Base-by-base conservation (phyloP, 257 asterid species). In the Solanum infundibuliforme region DNA sequence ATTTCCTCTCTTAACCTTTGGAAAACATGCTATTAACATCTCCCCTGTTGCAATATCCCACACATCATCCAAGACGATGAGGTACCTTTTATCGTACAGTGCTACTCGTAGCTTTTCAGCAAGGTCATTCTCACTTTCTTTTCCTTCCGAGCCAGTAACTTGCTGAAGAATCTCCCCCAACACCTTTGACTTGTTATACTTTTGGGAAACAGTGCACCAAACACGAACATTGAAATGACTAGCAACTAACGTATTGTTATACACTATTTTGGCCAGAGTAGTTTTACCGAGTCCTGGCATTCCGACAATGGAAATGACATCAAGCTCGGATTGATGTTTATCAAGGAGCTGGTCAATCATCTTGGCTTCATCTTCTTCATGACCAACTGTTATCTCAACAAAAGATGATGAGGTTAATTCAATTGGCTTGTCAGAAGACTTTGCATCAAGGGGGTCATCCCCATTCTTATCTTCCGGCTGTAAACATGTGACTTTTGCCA, bases 211-310 rank as follows among this genome's bases (percentile, higher is more conserved):
- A 38, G 55, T 36, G 58, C 39, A 38, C 83, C 83, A 68, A 8
- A 71, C 83, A 39, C 83, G 87, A 83, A 79, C 1, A 1, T 65
- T 5, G 43, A 87, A 87, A 23, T 82, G 72, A 81, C 25, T 6
- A 12, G 27, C 69, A 35, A 87, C 83, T 6, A 13, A n/a, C 4
- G 62, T 41, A 9, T 79, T 3, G 8, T 62, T 41, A 58, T 81
- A 66, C 35, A 87, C 87, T 69, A 82, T 66, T 3, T 46, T 82
- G 7, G 69, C 86, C 38, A 82, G 39, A 55, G 86, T 46, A 41
- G 29, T 82, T 55, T 82, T 82, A 46, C 69, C 29, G 2, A 82
- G 1, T 20, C 68, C 69, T 18, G 29, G 86, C 69, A 82, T 43
- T 82, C 68, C 41, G 8, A 34, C 25, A 46, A 82, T 82, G 0